phyloP scores from a whole-genome alignment of 495 filamentous ascomycete species.

The Sphaerosporella brunnea region DNA sequence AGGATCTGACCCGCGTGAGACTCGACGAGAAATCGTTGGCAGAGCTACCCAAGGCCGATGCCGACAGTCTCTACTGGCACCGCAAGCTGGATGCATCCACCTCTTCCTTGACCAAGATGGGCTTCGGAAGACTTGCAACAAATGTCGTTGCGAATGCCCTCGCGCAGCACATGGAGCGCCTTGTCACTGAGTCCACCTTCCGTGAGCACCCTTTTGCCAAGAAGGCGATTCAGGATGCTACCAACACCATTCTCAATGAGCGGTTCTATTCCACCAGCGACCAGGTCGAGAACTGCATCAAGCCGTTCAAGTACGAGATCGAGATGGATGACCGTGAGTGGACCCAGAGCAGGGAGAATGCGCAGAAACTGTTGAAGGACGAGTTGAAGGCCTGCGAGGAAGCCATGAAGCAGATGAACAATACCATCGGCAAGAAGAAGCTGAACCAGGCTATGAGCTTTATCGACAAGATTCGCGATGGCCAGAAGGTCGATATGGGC shows the following conservation, averaged over 20 bases:
- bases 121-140: conserved; percentile 81
- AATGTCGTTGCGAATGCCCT: conserved; percentile 73
- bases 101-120: conserved; percentile 77
- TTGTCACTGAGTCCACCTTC: conserved; percentile 67
- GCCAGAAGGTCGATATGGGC: conserved; percentile 70
- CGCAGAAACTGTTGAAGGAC: conserved; percentile 55
- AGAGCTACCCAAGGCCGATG: conserved; percentile 23
- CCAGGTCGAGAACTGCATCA: conserved; percentile 98
- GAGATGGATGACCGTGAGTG: conserved; percentile 85
- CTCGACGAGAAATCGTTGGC: conserved; percentile 21
- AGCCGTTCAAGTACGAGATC: conserved; percentile 94
- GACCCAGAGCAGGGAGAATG: conserved; percentile 63
- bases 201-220: conserved; percentile 76
- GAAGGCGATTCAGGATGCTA: conserved; percentile 77
- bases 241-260: conserved; percentile 73
- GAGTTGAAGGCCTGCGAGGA: conserved; percentile 69
- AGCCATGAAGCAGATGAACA: conserved; percentile 58
- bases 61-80: conserved; percentile 54
- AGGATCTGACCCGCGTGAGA: conserved; percentile 37
- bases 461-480: conserved; percentile 71
- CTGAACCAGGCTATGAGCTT: conserved; percentile 78
- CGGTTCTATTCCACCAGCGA: conserved; percentile 91
- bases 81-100: conserved; percentile 85
- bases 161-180: conserved; percentile 64
- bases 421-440: conserved; percentile 55